phyloP scores from a whole-genome alignment of 208 protist genomes.

The Leishmania major region DNA sequence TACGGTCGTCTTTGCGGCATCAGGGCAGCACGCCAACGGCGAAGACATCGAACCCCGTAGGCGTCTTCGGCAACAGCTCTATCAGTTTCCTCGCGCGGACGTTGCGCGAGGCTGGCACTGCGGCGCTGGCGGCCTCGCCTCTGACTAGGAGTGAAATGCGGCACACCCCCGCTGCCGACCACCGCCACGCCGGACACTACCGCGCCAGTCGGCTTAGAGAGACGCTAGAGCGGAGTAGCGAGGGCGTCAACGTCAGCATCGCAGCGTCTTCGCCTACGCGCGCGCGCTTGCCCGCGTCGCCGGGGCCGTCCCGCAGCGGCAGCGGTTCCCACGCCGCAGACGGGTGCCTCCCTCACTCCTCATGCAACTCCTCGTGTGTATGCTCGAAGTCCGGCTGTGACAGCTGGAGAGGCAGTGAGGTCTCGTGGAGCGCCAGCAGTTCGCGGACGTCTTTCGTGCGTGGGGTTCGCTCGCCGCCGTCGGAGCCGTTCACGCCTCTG shows the following conservation, averaged over 20 bases:
- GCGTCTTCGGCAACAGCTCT: constrained; percentile 6
- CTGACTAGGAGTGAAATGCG: background rate
- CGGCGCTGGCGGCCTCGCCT: constrained; percentile 1
- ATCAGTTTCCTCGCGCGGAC: constrained; percentile 21
- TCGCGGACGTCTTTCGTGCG: background rate
- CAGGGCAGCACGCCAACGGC: constrained; percentile 6
- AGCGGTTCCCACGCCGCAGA: background rate
- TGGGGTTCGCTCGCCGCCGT: background rate
- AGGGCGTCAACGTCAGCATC: background rate
- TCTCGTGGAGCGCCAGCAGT: background rate
- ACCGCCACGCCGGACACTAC: background rate
- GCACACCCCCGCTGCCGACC: background rate
- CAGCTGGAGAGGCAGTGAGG: constrained; percentile 9
- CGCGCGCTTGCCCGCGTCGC: background rate
- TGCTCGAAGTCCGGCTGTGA: background rate
- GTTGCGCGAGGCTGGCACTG: constrained; percentile 8
- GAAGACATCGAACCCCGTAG: background rate
- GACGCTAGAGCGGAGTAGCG: background rate
- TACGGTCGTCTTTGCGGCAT: background rate
- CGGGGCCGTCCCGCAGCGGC: background rate
- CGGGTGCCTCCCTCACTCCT: background rate
- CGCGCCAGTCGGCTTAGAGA: background rate
- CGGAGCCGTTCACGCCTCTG: constrained; percentile 9
- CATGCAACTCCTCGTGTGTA: background rate
- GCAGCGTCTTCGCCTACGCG: background rate